Conservation (phyloP, 192 early-diverging fungal species). For the Rhizoclosmatium globosum region DNA sequence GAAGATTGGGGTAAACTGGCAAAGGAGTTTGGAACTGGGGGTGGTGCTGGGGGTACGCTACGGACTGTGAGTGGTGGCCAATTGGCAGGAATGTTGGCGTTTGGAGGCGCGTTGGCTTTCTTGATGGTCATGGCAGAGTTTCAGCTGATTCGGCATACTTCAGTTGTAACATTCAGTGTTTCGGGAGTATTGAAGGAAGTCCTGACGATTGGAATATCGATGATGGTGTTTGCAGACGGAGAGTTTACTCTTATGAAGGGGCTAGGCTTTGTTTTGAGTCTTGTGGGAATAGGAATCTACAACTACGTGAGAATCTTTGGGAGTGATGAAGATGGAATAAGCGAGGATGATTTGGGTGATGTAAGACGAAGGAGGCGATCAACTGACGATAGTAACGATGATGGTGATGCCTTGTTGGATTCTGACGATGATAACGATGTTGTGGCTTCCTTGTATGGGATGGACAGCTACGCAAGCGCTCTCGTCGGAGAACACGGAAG, state of each 20-base stretch:
- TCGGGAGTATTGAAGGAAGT: slow-evolving; percentile 88
- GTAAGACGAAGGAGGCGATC: too few species aligned
- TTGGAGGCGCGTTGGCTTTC: slow-evolving; percentile 88
- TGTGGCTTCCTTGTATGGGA: too few species aligned
- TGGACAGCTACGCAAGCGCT: too few species aligned
- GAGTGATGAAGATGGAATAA: neutral
- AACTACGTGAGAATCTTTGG: slow-evolving; percentile 51
- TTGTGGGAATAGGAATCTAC: slow-evolving; percentile 83
- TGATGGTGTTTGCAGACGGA: slow-evolving; percentile 80
- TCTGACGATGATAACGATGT: too few species aligned
- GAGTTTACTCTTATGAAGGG: slow-evolving; percentile 77
- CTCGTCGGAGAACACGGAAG: too few species aligned
- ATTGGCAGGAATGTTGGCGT: slow-evolving; percentile 66
- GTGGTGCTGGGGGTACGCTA: neutral
- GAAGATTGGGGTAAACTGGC: slow-evolving; percentile 61
- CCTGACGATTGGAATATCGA: slow-evolving; percentile 76
- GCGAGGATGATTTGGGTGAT: too few species aligned
- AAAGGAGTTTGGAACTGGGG: neutral
- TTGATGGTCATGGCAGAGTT: slow-evolving; percentile 89
- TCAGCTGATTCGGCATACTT: slow-evolving; percentile 81
- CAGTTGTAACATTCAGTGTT: slow-evolving; percentile 88
- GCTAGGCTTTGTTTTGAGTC: slow-evolving; percentile 77
- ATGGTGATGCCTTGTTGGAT: too few species aligned
- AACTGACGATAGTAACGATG: too few species aligned
- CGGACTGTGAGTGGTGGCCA: slow-evolving; percentile 5